Conservation (phyloP, 1,284 basidiomycete species). For the Sporisorium iseilematis-ciliati region DNA sequence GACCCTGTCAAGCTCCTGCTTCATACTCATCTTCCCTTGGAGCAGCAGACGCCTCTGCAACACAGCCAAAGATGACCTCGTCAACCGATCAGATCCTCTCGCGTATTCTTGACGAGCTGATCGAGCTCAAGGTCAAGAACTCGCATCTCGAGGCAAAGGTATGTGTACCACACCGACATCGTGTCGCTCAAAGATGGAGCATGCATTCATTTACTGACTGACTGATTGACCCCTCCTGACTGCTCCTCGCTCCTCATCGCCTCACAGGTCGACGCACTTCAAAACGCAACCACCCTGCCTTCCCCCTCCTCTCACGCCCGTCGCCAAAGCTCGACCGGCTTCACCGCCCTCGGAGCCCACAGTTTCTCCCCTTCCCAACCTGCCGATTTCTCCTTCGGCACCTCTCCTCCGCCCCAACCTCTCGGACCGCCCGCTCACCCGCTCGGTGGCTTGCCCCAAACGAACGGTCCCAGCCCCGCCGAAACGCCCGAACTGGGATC, state of each 20-base stretch:
- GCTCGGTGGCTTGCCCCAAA: constrained; percentile 35
- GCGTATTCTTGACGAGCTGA: constrained; percentile 59
- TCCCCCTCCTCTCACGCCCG: constrained; percentile 51
- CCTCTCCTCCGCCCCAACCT: constrained; percentile 56
- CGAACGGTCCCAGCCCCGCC: constrained; percentile 54
- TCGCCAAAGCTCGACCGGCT: constrained; percentile 46
- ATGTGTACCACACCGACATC: constrained; percentile 1
- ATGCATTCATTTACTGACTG: background rate
- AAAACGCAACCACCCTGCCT: constrained; percentile 47
- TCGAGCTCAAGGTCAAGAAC: constrained; percentile 60
- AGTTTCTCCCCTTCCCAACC: constrained; percentile 44
- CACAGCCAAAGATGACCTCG: constrained; percentile 23
- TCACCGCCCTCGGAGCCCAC: constrained; percentile 49
- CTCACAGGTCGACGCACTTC: constrained; percentile 48
- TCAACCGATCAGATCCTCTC: constrained; percentile 49
- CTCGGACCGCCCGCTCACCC: constrained; percentile 53
- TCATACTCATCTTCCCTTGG: background rate
- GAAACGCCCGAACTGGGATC: constrained; percentile 54
- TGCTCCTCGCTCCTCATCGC: background rate
- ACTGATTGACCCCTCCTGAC: background rate
- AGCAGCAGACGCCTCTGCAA: background rate
- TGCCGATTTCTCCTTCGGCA: constrained; percentile 38
- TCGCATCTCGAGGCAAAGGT: constrained; percentile 63
- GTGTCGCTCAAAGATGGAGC: background rate
- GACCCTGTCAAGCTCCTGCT: no score